Conservation (phyloP, 1,284 basidiomycete species). For the Puccinia coronata region DNA sequence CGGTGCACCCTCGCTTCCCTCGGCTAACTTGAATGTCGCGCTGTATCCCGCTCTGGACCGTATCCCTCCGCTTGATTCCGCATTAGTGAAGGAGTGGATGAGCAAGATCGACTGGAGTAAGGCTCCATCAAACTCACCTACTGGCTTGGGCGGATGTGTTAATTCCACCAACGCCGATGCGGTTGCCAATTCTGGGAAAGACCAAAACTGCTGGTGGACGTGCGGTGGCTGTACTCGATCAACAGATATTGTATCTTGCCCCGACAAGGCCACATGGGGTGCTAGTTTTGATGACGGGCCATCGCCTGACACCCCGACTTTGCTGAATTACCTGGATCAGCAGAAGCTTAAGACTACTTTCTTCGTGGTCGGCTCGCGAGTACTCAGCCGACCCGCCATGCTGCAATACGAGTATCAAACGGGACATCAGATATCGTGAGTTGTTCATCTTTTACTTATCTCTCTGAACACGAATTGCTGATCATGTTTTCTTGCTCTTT, state of each 20-base stretch:
- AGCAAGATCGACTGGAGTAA: constrained; percentile 61
- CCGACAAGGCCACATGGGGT: constrained; percentile 73
- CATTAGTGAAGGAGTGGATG: constrained; percentile 73
- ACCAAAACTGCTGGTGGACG: constrained; percentile 78
- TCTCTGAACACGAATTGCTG: no score
- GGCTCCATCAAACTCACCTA: constrained; percentile 63
- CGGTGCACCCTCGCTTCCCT: constrained; percentile 69
- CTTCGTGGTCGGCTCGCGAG: constrained; percentile 88
- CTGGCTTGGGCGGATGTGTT: constrained; percentile 66
- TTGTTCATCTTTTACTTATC: constrained; percentile 50
- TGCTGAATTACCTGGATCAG: constrained; percentile 70
- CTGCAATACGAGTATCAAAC: constrained; percentile 79
- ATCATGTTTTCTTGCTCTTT: constrained; percentile 55
- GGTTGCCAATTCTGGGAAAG: constrained; percentile 61
- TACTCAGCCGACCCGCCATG: constrained; percentile 74
- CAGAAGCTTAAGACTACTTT: constrained; percentile 77
- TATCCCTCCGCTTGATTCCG: constrained; percentile 69
- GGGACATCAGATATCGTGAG: constrained; percentile 49
- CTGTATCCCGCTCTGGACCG: constrained; percentile 73
- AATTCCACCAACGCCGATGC: constrained; percentile 65
- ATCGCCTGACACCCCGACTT: constrained; percentile 51
- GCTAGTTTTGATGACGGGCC: constrained; percentile 61
- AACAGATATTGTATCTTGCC: constrained; percentile 74
- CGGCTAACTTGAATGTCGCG: constrained; percentile 57
- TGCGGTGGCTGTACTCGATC: constrained; percentile 76